These are phyloP conservation scores for Nematocida minor DNA, from an alignment of 371 early-diverging fungal genomes.

Conservation along the genomic window DNA sequence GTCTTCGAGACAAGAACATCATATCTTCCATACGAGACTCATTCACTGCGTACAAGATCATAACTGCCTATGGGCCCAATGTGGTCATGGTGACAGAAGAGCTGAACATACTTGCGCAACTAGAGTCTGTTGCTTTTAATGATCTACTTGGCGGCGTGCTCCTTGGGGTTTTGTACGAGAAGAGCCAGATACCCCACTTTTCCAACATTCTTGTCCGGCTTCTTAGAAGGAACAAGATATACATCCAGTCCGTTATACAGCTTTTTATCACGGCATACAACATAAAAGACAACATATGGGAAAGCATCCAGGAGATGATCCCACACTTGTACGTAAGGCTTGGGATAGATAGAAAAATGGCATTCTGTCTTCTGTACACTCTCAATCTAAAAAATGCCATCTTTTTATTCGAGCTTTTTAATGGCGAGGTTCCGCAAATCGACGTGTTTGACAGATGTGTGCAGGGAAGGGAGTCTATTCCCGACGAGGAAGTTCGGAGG, in stretches of 20 bases:
- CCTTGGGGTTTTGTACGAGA: neutral
- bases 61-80: neutral
- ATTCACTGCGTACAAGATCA: conserved; percentile 46
- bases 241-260: neutral
- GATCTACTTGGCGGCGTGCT: conserved; percentile 19
- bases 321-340: conserved; percentile 30
- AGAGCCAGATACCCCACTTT: neutral
- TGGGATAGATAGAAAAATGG: neutral
- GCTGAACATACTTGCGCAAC: neutral
- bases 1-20: neutral
- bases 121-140: neutral
- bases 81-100: neutral
- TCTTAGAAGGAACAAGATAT: neutral
- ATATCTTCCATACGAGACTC: conserved; percentile 29
- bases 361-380: conserved; percentile 16
- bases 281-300: conserved; percentile 2
- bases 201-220: conserved; percentile 4
- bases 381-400: conserved; percentile 15
- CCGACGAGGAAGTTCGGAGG: neutral
- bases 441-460: conserved; percentile 15
- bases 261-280: conserved; percentile 21
- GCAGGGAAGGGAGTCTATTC: neutral
- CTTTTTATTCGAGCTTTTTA: conserved; percentile 23
- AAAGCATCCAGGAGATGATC: neutral
- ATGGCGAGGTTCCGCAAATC: conserved; percentile 24